phyloP scores from a whole-genome alignment of 2,329 filamentous ascomycete species.

The Colletotrichum simmondsii region DNA sequence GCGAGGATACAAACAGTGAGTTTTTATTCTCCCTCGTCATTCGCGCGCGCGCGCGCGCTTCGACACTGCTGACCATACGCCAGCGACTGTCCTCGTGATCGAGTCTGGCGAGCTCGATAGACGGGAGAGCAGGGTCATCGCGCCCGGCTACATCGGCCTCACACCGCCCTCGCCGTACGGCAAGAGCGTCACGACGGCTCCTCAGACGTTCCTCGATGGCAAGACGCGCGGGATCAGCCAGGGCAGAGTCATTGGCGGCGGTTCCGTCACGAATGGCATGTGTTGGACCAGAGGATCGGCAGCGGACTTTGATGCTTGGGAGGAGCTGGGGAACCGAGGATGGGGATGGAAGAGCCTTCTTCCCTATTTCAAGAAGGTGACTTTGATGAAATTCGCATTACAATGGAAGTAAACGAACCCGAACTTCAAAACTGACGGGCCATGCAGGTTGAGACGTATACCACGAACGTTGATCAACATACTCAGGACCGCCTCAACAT shows the following conservation, averaged over 20 bases:
- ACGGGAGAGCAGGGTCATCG: slow-evolving; percentile 31
- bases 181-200: slow-evolving; percentile 42
- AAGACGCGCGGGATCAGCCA: slow-evolving; percentile 47
- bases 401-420: accelerated
- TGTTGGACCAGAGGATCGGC: slow-evolving; percentile 52
- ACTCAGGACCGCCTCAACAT: slow-evolving; percentile 40
- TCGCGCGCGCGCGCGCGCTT: background rate
- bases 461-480: slow-evolving; percentile 37
- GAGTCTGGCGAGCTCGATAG: slow-evolving; percentile 36
- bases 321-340: slow-evolving; percentile 50
- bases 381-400: background rate
- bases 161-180: slow-evolving; percentile 38
- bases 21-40: background rate
- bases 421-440: background rate
- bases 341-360: slow-evolving; percentile 57
- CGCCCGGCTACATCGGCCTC: slow-evolving; percentile 36
- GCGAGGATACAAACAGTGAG: slow-evolving; percentile 46
- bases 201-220: slow-evolving; percentile 46
- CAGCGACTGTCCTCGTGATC: slow-evolving; percentile 36
- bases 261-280: slow-evolving; percentile 53
- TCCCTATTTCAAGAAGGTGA: slow-evolving; percentile 61
- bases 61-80: background rate
- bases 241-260: slow-evolving; percentile 52
- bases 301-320: slow-evolving; percentile 55
- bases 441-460: slow-evolving; percentile 50